Evolutionary conservation across 2,329 filamentous ascomycete genomes (phyloP).

Genomic region (Phialemonium atrogriseum): DNA sequence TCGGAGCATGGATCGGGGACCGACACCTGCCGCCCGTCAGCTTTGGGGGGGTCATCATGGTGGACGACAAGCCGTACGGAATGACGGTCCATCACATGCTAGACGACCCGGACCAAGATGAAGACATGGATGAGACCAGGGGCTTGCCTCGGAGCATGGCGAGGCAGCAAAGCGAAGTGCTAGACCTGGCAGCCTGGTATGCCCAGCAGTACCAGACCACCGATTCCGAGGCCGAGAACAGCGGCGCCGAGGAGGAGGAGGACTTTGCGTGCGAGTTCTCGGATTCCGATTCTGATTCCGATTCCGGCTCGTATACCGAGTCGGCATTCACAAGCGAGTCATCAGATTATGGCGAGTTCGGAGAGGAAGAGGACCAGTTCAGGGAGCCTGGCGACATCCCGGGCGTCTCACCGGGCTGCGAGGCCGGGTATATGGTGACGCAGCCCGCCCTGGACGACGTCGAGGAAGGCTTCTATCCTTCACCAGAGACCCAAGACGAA

Average conservation of each 20-base stretch:
- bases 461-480: constrained; percentile 72
- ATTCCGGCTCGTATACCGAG: constrained; percentile 41
- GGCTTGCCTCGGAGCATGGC: constrained; percentile 27
- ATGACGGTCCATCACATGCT: constrained; percentile 98
- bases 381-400: constrained; percentile 66
- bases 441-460: constrained; percentile 89
- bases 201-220: constrained; percentile 22
- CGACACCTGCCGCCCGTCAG: constrained; percentile 85
- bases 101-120: constrained; percentile 52
- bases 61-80: constrained; percentile 78
- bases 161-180: constrained; percentile 20
- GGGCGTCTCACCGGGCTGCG: constrained; percentile 66
- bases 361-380: constrained; percentile 48
- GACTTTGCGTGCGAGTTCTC: constrained; percentile 54
- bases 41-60: constrained; percentile 77
- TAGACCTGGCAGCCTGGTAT: constrained; percentile 34
- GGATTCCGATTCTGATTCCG: constrained; percentile 48
- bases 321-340: constrained; percentile 43
- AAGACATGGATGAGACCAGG: constrained; percentile 10
- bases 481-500: constrained; percentile 59
- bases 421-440: constrained; percentile 73
- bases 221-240: constrained; percentile 30
- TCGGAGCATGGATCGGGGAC: constrained; percentile 80
- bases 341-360: constrained; percentile 36
- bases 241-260: constrained; percentile 44